These are phyloP conservation scores for Kuraishia hungarica DNA, from an alignment of 805 yeast genomes.

Conservation along the genomic window DNA sequence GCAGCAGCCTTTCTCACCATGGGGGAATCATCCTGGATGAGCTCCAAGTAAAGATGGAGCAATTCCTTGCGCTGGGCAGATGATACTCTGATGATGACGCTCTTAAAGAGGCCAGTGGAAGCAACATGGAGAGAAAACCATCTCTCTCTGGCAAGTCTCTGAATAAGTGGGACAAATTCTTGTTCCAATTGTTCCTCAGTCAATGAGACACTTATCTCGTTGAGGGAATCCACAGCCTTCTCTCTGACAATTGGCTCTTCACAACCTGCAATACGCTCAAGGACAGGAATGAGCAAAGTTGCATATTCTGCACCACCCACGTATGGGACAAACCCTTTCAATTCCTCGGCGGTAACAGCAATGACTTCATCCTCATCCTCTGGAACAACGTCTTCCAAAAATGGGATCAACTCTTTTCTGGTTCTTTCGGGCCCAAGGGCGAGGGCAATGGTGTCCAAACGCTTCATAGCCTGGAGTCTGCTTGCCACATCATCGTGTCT, in stretches of 20 bases:
- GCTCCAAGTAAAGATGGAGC: conserved; percentile 55
- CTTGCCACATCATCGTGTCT: conserved; percentile 90
- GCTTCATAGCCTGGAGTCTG: conserved; percentile 90
- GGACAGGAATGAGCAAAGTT: conserved; percentile 50
- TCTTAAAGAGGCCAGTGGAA: conserved; percentile 78
- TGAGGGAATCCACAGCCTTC: conserved; percentile 82
- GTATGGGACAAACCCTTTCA: conserved; percentile 80
- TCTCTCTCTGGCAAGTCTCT: conserved; percentile 72
- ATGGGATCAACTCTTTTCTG: conserved; percentile 81
- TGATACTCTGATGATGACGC: conserved; percentile 54
- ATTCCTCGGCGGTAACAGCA: conserved; percentile 84
- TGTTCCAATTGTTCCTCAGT: conserved; percentile 54
- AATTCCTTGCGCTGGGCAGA: conserved; percentile 49
- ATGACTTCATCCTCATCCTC: conserved; percentile 99
- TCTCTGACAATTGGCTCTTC: conserved; percentile 97
- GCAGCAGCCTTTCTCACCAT: conserved; percentile 98
- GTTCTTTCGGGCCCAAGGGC: conserved; percentile 95
- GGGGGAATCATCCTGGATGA: conserved; percentile 88
- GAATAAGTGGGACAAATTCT: conserved; percentile 68
- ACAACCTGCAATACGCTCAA: conserved; percentile 80
- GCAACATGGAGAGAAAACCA: conserved; percentile 95
- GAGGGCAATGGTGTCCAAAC: conserved; percentile 86
- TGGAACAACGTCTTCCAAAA: conserved; percentile 79
- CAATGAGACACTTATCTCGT: conserved; percentile 57
- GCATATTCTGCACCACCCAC: conserved; percentile 78